Conservation (phyloP, 1,284 basidiomycete genomes). For the Mycosarcoma mackinlayi region DNA sequence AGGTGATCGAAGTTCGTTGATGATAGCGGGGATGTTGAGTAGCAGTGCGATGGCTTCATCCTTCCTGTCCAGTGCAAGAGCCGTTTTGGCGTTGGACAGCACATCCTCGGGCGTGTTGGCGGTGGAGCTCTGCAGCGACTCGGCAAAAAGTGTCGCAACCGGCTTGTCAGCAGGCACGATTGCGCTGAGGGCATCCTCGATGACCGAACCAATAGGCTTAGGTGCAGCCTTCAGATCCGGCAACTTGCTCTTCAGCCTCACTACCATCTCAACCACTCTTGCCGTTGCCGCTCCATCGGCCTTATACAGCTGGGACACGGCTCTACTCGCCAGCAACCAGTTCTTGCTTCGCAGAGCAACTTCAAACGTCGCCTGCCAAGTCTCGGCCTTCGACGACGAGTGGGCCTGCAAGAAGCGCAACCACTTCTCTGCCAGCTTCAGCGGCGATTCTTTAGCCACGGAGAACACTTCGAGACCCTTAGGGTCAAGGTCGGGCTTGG, state of each 20-base stretch:
- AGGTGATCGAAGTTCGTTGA: not conserved
- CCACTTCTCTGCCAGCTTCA: slow-evolving; percentile 81
- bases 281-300: slow-evolving; percentile 76
- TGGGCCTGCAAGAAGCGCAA: slow-evolving; percentile 76
- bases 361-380: slow-evolving; percentile 83
- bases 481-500: slow-evolving; percentile 70
- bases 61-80: slow-evolving; percentile 9
- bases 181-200: slow-evolving; percentile 68
- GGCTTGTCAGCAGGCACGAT: slow-evolving; percentile 64
- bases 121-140: slow-evolving; percentile 10
- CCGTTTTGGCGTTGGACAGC: slow-evolving; percentile 17
- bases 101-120: slow-evolving; percentile 1
- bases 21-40: slow-evolving; percentile 18
- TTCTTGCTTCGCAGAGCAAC: slow-evolving; percentile 82
- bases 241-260: slow-evolving; percentile 74
- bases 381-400: slow-evolving; percentile 73
- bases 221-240: slow-evolving; percentile 32
- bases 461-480: slow-evolving; percentile 47
- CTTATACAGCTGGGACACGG: slow-evolving; percentile 75
- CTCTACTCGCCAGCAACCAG: slow-evolving; percentile 80
- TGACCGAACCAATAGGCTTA: slow-evolving; percentile 65
- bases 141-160: slow-evolving; percentile 77
- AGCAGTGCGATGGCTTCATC: slow-evolving; percentile 30
- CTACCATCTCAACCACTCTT: slow-evolving; percentile 77
- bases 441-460: slow-evolving; percentile 68